Percentiles rank a stretch among this genome's conserved stretches.
These are phyloP conservation scores for Nepenthes mirabilis DNA, from an alignment of 148 eudicot genomes.

Conservation along the genomic window DNA sequence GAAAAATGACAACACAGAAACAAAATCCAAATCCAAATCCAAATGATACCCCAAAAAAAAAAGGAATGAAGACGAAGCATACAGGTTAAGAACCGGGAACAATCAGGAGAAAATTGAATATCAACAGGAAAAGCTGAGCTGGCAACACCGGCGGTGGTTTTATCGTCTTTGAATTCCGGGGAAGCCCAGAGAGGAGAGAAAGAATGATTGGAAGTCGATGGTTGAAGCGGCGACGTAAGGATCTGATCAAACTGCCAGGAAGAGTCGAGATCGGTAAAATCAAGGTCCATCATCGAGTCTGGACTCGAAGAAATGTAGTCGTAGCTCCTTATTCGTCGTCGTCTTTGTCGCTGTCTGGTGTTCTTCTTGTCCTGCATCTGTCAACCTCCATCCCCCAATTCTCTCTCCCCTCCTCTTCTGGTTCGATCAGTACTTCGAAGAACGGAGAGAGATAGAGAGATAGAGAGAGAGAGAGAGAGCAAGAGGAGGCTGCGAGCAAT, in stretches of 20 bases:
- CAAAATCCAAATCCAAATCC: background rate
- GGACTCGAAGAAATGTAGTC: no score
- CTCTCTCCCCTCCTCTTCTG: no score
- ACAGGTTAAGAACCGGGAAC: conserved; percentile 22
- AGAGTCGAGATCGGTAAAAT: conserved; percentile 47
- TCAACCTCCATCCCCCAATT: no score
- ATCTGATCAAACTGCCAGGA: conserved; percentile 83
- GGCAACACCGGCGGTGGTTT: conserved; percentile 5
- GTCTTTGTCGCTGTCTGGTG: no score
- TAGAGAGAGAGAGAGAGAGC: no score
- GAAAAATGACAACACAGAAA: no score
- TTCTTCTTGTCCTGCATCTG: no score
- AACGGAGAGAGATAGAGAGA: no score
- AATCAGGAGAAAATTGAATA: conserved; percentile 18
- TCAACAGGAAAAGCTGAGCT: conserved; percentile 5
- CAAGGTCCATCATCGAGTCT: conserved; percentile 45
- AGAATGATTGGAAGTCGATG: conserved; percentile 46
- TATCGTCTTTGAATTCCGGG: conserved; percentile 26
- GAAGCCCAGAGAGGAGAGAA: conserved; percentile 62
- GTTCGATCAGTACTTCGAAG: no score
- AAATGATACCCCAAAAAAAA: conserved; percentile 1
- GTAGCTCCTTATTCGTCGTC: no score
- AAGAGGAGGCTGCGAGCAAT: no score
- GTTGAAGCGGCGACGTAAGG: conserved; percentile 29
- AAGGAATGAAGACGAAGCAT: conserved; percentile 4